phyloP scores from a whole-genome alignment of 2,329 filamentous ascomycete species.

The Monilinia fructicola region DNA sequence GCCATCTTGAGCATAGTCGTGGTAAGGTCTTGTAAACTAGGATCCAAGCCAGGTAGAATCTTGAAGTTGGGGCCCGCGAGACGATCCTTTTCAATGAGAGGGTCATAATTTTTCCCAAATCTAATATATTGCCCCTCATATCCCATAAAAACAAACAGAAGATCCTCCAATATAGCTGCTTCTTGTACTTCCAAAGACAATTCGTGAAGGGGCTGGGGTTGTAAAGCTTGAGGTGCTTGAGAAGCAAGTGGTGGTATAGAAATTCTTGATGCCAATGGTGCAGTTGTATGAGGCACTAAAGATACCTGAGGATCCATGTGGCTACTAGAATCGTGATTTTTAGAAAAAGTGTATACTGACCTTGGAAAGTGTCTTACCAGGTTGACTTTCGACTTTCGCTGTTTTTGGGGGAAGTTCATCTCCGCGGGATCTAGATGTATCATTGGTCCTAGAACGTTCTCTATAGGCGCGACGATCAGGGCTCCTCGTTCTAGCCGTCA shows the following conservation, averaged over 20 bases:
- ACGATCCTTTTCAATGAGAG: constrained; percentile 80
- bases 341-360: constrained; percentile 5
- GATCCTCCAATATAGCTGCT: constrained; percentile 80
- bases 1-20: constrained; percentile 90
- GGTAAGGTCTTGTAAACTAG: constrained; percentile 84
- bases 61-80: constrained; percentile 79
- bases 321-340: constrained; percentile 37
- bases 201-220: constrained; percentile 66
- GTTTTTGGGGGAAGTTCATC: constrained; percentile 38
- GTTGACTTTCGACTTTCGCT: constrained; percentile 50
- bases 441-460: constrained; percentile 31
- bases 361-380: constrained; percentile 44
- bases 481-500: constrained; percentile 59
- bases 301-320: constrained; percentile 76
- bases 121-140: constrained; percentile 97
- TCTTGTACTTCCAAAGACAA: constrained; percentile 82
- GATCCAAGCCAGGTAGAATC: constrained; percentile 80
- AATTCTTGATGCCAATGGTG: constrained; percentile 50
- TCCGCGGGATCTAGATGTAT: constrained; percentile 33
- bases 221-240: constrained; percentile 65
- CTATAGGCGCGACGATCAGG: constrained; percentile 45
- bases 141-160: constrained; percentile 95
- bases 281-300: constrained; percentile 64
- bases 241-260: constrained; percentile 72
- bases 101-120: constrained; percentile 79